phyloP scores from a whole-genome alignment of 1,284 basidiomycete genomes.

The Austropuccinia psidii region DNA sequence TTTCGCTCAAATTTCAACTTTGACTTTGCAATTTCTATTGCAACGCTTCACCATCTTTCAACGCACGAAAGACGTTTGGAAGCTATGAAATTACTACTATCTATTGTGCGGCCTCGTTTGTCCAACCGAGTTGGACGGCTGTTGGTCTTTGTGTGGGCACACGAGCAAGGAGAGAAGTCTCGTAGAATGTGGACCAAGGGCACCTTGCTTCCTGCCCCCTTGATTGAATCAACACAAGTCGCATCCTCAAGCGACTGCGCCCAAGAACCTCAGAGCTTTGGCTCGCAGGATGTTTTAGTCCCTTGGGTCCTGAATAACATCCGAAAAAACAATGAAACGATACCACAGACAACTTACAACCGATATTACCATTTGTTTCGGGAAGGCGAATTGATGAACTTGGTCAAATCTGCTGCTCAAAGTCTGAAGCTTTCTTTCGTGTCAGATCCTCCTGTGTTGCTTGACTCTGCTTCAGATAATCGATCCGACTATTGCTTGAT shows the following conservation, averaged over 20 bases:
- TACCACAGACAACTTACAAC: conserved; percentile 47
- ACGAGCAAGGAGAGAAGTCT: conserved; percentile 65
- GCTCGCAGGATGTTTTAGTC: conserved; percentile 60
- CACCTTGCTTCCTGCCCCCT: conserved; percentile 37
- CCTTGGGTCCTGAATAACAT: conserved; percentile 55
- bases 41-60: conserved; percentile 86
- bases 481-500: not conserved
- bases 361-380: conserved; percentile 92
- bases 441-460: not conserved
- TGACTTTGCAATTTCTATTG: conserved; percentile 87
- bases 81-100: conserved; percentile 56
- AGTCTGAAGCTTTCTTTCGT: not conserved
- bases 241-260: not conserved
- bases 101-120: conserved; percentile 29
- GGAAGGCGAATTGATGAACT: conserved; percentile 61
- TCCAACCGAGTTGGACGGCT: conserved; percentile 45
- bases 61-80: conserved; percentile 62
- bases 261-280: not conserved
- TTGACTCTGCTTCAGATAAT: not conserved
- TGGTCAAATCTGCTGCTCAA: conserved; percentile 59
- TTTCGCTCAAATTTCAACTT: conserved; percentile 6
- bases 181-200: conserved; percentile 22
- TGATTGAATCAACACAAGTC: conserved; percentile 33
- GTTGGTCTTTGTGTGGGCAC: conserved; percentile 96
- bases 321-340: not conserved